Percentiles rank a stretch among this genome's conserved stretches.
These are phyloP conservation scores for Paraphaeosphaeria sporulosa DNA, from an alignment of 2,329 filamentous ascomycete species.

Conservation along the genomic window DNA sequence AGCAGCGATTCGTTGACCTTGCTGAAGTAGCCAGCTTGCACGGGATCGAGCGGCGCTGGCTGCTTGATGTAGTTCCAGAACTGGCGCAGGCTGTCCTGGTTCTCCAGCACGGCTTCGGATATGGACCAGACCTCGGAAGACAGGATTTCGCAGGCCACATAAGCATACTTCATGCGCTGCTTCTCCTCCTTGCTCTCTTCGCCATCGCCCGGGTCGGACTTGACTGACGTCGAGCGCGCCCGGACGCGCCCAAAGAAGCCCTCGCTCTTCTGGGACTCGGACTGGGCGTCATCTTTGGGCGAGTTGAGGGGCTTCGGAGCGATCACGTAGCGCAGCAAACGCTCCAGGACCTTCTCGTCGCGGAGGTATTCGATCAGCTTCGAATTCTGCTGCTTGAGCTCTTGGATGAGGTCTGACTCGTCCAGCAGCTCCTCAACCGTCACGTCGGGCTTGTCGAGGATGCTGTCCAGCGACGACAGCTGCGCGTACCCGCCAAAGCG, in stretches of 20 bases:
- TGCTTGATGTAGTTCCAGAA: constrained; percentile 93
- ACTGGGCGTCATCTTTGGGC: constrained; percentile 43
- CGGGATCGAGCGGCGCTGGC: constrained; percentile 84
- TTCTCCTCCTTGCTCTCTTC: constrained; percentile 82
- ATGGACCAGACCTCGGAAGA: constrained; percentile 98
- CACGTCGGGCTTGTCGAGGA: constrained; percentile 95
- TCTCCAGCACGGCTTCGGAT: constrained; percentile 88
- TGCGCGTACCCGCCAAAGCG: constrained; percentile 98
- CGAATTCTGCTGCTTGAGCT: constrained; percentile 97
- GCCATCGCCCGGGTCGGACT: constrained; percentile 52
- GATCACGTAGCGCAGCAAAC: constrained; percentile 88
- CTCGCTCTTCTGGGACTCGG: constrained; percentile 55
- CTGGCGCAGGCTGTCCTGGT: constrained; percentile 75
- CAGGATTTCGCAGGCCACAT: constrained; percentile 89
- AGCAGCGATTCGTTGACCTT: constrained; percentile 98
- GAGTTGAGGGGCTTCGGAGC: constrained; percentile 68
- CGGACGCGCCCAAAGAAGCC: constrained; percentile 58
- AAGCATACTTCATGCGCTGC: constrained; percentile 91
- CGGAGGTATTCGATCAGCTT: constrained; percentile 96
- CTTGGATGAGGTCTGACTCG: constrained; percentile 94
- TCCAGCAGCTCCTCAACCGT: constrained; percentile 95
- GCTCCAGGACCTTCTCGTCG: constrained; percentile 83
- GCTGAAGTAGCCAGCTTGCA: constrained; percentile 97
- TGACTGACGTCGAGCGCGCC: constrained; percentile 54
- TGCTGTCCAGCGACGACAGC: constrained; percentile 93